Base-by-base conservation (phyloP, 805 yeast species). In the Pichia ethanolica region DNA sequence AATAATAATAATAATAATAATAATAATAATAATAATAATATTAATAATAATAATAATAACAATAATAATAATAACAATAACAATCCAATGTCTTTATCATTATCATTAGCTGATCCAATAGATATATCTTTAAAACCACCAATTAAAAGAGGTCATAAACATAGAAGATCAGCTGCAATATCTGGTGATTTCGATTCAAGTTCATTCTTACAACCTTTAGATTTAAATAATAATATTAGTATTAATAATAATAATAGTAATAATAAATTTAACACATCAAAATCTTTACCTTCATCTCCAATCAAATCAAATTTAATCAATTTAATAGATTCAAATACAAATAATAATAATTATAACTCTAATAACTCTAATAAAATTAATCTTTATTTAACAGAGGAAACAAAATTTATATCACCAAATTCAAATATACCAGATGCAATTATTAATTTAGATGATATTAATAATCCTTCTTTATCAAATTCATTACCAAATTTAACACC, bases 141-240 rank as follows among this genome's bases (percentile, higher is more conserved):
- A 14, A 34, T 51, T 45, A 70, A 69, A 59, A 70, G 78, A 54
- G 79, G 81, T 1, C 96, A 89, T 66, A 78, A 86, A 42, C 96
- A 89, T 60, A 78, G 87, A 59, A 71, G 96, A 46, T 88, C 96
- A 0, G 89, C 91, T 26, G 96, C 96, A 0, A 83, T 89, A 7
- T 85, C 93, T 8, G 93, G 93, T 5, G 96, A 89, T 62, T 85
- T 87, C 61, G 93, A 86, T 57, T 59, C 37, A 46, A 59, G 47
- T 54, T 57, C 5, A 42, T 61, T 7, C 44, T 38, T 61, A 11
- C 59, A 54, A 27, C 40, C 55, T 8, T 47, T 56, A 30, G 9
- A 30, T 14, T 11, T 28, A 25, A 26, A 56, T 25, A 44, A 53
- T 30, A n/a, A 51, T 41, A 33, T 48, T 20, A 20, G 3, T 20